phyloP scores from a whole-genome alignment of 106 monocot species.

The Triglochin maritima region DNA sequence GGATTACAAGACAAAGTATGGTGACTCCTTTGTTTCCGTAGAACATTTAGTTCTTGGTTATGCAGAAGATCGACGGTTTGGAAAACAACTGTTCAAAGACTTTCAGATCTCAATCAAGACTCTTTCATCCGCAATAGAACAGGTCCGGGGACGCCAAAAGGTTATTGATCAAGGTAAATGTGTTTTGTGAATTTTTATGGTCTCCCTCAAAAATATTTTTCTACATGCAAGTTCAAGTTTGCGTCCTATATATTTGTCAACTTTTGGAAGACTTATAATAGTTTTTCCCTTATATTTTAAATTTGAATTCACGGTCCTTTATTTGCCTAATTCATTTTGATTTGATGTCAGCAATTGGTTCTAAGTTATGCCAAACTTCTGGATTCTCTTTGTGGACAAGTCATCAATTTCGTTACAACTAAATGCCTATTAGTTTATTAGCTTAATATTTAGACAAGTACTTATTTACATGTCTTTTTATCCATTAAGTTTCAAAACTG shows the following conservation, averaged over 20 bases:
- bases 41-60: conserved; percentile 88
- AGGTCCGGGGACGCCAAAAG: conserved; percentile 74
- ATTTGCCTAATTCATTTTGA: not conserved
- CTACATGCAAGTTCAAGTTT: not conserved
- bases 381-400: not conserved
- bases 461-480: too few relatives aligned
- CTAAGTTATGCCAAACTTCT: not conserved
- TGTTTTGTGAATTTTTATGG: not conserved
- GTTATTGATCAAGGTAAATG: conserved; percentile 88
- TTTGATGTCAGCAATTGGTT: not conserved
- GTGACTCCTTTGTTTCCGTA: conserved; percentile 91
- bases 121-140: conserved; percentile 55
- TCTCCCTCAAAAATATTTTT: not conserved
- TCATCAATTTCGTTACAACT: too few relatives aligned
- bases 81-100: conserved; percentile 82
- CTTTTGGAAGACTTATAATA: not conserved
- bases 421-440: too few relatives aligned
- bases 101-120: conserved; percentile 56
- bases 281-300: not conserved
- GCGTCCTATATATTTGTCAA: not conserved
- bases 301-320: not conserved
- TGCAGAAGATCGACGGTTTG: conserved; percentile 80
- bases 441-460: too few relatives aligned
- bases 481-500: too few relatives aligned
- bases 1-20: conserved; percentile 79